Base-by-base conservation (phyloP, 2,329 filamentous ascomycete genomes). In the Xylariales sp. region DNA sequence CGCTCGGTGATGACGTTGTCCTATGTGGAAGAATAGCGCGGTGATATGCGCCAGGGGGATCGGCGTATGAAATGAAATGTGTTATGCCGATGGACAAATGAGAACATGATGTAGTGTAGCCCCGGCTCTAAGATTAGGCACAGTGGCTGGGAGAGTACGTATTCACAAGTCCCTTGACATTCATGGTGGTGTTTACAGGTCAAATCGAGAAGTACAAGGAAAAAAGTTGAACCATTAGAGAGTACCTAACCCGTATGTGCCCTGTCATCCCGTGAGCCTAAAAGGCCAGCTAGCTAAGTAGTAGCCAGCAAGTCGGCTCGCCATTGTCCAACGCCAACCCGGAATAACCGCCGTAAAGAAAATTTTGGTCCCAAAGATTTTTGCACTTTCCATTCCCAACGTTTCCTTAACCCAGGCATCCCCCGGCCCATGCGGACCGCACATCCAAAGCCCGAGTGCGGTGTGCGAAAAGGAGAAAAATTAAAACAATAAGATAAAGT, bases 1-100 rank as follows among this genome's bases (percentile, higher is more conserved):
- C 92, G 41, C 85, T 97, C 68, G 94, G 93, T 2, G 89, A 93
- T 66, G 94, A 97, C 79, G 89, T 94, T 32, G 91, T 97, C 1
- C 84, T 97, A 69, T 96, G 92, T 77, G 93, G 93, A 30, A 87
- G 83, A 65, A 81, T 91, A 18, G 67, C 71, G 54, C 45, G 45
- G 57, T 67, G 39, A 67, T 14, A 12, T 14, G 7, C 49, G 9
- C 12, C 41, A n/a, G 28, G 14, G 14, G 30, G 28, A n/a, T 28
- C 5, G 10, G 23, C 9, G 6, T 50, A 12, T 61, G 4, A 18
- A 8, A 58, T 16, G 12, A 41, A 7, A 16, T 16, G 41, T 30
- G 34, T 23, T 54, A 30, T 18, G 12, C 36, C 16, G 9, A 32
- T 18, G 1, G 30, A 30, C 10, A 49, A 32, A 32, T 41, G 10